phyloP scores from a whole-genome alignment of 768 basidiomycete species.

The Tylopilus cervinicoccineus region DNA sequence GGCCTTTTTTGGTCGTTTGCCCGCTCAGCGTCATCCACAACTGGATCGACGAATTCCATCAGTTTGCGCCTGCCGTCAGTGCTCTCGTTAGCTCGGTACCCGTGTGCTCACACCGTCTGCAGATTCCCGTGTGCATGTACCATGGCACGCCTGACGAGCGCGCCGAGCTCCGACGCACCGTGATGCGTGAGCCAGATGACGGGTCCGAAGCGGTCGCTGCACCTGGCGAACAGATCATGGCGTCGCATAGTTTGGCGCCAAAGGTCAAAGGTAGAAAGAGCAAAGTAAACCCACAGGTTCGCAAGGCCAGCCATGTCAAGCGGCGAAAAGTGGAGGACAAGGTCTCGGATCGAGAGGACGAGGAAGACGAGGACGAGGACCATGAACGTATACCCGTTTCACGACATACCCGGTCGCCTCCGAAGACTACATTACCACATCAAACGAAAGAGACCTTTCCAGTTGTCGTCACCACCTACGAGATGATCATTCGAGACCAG shows the following conservation, averaged over 20 bases:
- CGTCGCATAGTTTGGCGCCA: constrained; percentile 14
- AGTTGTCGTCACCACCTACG: constrained; percentile 87
- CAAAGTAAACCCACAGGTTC: constrained; percentile 10
- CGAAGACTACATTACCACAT: background rate
- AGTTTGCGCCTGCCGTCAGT: constrained; percentile 76
- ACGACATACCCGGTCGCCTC: constrained; percentile 12
- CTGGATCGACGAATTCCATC: constrained; percentile 81
- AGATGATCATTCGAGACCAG: constrained; percentile 86
- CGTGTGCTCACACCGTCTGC: background rate
- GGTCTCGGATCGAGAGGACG: constrained; percentile 12
- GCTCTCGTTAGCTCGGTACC: background rate
- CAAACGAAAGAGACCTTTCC: constrained; percentile 52
- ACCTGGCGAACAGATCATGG: constrained; percentile 24
- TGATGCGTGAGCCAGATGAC: constrained; percentile 40
- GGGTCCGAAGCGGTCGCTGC: constrained; percentile 19
- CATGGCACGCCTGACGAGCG: constrained; percentile 83
- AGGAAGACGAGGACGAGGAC: constrained; percentile 11
- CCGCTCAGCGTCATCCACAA: constrained; percentile 93
- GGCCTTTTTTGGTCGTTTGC: constrained; percentile 85
- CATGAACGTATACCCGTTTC: constrained; percentile 17
- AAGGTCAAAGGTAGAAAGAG: constrained; percentile 19
- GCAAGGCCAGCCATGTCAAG: constrained; percentile 12
- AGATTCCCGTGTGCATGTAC: constrained; percentile 90
- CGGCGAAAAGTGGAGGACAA: constrained; percentile 19
- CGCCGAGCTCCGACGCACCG: constrained; percentile 66